phyloP scores from a whole-genome alignment of 371 early-diverging fungal genomes.

The Gilbertella persicaria region DNA sequence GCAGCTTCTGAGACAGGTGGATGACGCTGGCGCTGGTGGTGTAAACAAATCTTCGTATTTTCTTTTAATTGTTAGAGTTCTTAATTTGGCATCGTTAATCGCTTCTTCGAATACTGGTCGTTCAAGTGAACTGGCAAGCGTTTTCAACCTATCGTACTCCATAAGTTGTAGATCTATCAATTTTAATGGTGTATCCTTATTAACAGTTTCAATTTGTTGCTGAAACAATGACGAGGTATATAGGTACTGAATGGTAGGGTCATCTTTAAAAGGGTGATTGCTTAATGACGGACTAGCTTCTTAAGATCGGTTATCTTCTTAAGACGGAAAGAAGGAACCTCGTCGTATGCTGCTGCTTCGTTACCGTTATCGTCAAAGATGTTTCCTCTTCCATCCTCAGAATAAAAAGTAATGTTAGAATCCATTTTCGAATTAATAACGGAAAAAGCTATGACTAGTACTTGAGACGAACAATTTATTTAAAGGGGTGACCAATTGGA shows the following conservation, averaged over 20 bases:
- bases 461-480: too few species aligned
- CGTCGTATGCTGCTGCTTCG: too few species aligned
- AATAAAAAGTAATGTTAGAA: too few species aligned
- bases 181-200: constrained; percentile 4
- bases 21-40: constrained; percentile 7
- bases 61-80: constrained; percentile 12
- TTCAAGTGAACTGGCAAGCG: constrained; percentile 8
- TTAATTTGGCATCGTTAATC: constrained; percentile 11
- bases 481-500: too few species aligned
- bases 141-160: constrained; percentile 11
- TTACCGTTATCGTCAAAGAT: too few species aligned
- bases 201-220: constrained; percentile 12
- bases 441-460: too few species aligned
- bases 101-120: constrained; percentile 14
- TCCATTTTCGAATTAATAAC: too few species aligned
- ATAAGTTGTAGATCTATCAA: constrained; percentile 12
- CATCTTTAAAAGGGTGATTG: too few species aligned
- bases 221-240: constrained; percentile 12
- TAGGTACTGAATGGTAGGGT: constrained; percentile 8
- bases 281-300: too few species aligned
- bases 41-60: constrained; percentile 11
- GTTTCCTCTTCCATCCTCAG: too few species aligned
- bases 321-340: too few species aligned
- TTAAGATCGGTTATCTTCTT: too few species aligned
- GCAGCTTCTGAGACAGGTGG: constrained; percentile 1